Evolutionary conservation across 352 stramenopile species (phyloP).

Genomic region (Phytophthora megakarya): DNA sequence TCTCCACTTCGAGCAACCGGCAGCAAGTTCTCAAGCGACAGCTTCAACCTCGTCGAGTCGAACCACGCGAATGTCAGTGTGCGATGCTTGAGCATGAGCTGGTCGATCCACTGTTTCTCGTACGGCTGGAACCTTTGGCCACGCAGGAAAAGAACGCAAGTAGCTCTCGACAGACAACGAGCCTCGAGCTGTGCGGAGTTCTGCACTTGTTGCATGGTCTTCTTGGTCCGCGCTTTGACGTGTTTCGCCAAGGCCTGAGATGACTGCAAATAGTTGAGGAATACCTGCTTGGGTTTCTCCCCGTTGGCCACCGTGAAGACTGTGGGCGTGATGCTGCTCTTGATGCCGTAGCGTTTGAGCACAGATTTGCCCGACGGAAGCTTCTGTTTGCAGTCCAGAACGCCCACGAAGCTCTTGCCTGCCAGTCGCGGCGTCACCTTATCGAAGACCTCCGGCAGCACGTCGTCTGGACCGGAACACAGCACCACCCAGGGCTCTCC

Average conservation of each 20-base stretch:
- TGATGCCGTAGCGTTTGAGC: slow-evolving; percentile 65
- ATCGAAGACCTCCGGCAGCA: slow-evolving; percentile 74
- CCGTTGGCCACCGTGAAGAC: slow-evolving; percentile 84
- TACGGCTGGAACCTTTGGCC: slow-evolving; percentile 59
- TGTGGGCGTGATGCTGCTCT: slow-evolving; percentile 61
- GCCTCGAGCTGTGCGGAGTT: slow-evolving; percentile 68
- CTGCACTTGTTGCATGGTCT: slow-evolving; percentile 59
- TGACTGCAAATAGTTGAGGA: slow-evolving; percentile 67
- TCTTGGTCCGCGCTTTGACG: slow-evolving; percentile 60
- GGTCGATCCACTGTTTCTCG: slow-evolving; percentile 77
- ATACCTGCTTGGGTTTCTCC: slow-evolving; percentile 77
- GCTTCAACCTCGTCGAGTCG: slow-evolving; percentile 63
- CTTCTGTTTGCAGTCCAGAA: slow-evolving; percentile 77
- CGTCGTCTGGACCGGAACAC: slow-evolving; percentile 67
- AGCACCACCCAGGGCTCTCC: slow-evolving; percentile 85
- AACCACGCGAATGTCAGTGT: slow-evolving; percentile 74
- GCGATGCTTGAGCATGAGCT: slow-evolving; percentile 61
- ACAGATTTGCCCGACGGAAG: slow-evolving; percentile 66
- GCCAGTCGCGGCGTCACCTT: slow-evolving; percentile 62
- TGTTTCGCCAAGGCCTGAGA: slow-evolving; percentile 64
- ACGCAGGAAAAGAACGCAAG: slow-evolving; percentile 72
- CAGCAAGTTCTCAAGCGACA: slow-evolving; percentile 72
- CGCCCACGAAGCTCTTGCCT: slow-evolving; percentile 62
- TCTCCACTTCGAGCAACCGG: slow-evolving; percentile 44
- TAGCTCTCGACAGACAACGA: slow-evolving; percentile 65